Base-by-base conservation (phyloP, 305 asterid species). In the Fraxinus sp. region DNA sequence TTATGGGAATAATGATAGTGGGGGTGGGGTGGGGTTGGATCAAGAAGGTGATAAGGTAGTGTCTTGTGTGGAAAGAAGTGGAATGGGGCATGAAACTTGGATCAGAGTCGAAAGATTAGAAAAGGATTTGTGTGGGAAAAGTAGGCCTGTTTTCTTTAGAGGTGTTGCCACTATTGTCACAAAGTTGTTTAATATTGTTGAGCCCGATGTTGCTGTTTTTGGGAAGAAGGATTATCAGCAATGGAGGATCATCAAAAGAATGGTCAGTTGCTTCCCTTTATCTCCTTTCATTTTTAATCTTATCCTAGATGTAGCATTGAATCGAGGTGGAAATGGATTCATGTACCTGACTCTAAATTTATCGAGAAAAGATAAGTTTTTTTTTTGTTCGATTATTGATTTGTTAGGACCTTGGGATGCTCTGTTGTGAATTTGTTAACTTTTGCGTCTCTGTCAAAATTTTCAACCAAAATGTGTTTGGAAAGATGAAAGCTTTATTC, bases 221-320 rank as follows among this genome's bases (percentile, higher is more conserved):
- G 99, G 98, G 49, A 96, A 96, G 96, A 96, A 96, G 90, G 99
- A 96, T 85, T 96, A 96, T 88, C 99, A 95, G 86, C 99, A 96
- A 64, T 92, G 94, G 97, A 89, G 92, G 91, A 90, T 93, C 75
- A 87, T 95, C 66, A 89, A 89, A 68, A 89, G 97, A 87, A 92
- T 96, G 99, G 99, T 93, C 46, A 84, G 86, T 79, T 28, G 33
- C n/a, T 70, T 86, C 81, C 68, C 11, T 33, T 16, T 7, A 37
- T 22, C 43, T 49, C 59, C 59, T 49, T 49, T 49, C 7, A 14
- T 14, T 36, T 41, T 10, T 41, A 41, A 41, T 66, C 73, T 7
- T 26, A 7, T 24, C 35, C 33, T 26, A 24, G 73, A 24, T 66
- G 33, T 66, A 26, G 35, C 35, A 24, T 66, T n/a, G 73, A 66